Base-by-base conservation (phyloP, 2,329 filamentous ascomycete species). In the Malbranchea zuffiana region DNA sequence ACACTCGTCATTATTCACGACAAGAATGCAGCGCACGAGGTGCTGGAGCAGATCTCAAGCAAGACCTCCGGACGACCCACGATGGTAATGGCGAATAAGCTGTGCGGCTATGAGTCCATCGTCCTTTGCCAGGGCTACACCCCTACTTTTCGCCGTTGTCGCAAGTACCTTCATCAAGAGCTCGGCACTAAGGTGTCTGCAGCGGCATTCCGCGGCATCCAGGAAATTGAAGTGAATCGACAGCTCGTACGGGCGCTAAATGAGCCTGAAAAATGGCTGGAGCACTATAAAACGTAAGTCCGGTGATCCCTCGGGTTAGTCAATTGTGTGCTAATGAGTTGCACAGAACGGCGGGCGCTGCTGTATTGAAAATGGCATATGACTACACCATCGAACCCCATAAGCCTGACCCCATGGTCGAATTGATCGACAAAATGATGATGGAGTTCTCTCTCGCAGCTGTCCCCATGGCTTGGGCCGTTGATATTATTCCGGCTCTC, bases 401-500 rank as follows among this genome's bases (percentile, higher is more conserved):
- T 7, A 46, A 47, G 1, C 35, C 39, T 8, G 68, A 72, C 38
- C 62, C 62, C 3, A 50, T 71, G 2, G 57, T 71, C 3, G 53
- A 64, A 17, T 40, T 69, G 6, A 58, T 59, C 0, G 57, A 58
- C 2, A 43, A 55, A 16, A 56, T 60, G 1, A 55, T 71, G 47
- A 50, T 50, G 0, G 40, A 63, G 4, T 66, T 71, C 35, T 50
- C 56, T 1, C 47, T 58, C 15, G 59, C 62, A 4, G 54, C 49
- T 8, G 52, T 61, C 3, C 63, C 66, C 1, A 64, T 66, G 5
- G 54, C 49, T 5, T 71, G 60, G 59, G 42, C 59, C 5, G 66
- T 71, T 3, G 67, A 71, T 37, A 49, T 63, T 0, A 42, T 70
- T 0, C 68, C 67, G 1, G 59, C 57, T 27, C 44, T 64, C 55